Base-by-base conservation (phyloP, 116 monocot genomes). In the Cymodocea nodosa region DNA sequence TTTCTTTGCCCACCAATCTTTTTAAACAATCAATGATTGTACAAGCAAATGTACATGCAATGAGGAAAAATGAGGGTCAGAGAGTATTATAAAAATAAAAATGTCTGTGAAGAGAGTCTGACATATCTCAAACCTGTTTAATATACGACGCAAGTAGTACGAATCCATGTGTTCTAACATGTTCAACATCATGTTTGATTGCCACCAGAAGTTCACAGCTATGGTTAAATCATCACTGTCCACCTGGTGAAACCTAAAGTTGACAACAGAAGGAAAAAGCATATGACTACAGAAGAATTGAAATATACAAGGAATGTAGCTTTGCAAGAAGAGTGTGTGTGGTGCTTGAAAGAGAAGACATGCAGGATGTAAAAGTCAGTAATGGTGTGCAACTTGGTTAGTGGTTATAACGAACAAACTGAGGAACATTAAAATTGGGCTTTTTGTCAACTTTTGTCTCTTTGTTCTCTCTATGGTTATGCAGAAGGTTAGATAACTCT, bases 151-250 rank as follows among this genome's bases (percentile, higher is more conserved):
- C 44, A 97, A 70, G 78, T 85, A 97, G 62, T 97, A 97, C 17
- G 88, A 85, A 87, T 97, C 95, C 95, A 97, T 97, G 63, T 97
- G 91, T 60, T 83, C 83, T 56, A 82, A 71, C 85, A 97, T 85
- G 72, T 75, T 74, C 23, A 70, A 74, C 79, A 87, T 91, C 44
- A 87, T 72, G 34, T 75, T 52, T 74, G 95, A 97, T 60, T 80
- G 77, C 95, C 95, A 97, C 95, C 95, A 97, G 74, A 91, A 85
- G 58, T 97, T 97, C 49, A 97, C 83, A 10, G 90, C 95, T 51
- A 97, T 78, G 4, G 91, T 97, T 70, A 97, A 54, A 78, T 97
- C 82, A 68, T 81, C 77, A 82, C 95, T 97, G 69, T 90, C 91
- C 34, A 97, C 95, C 83, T 97, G 95, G 68, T 97, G 95, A 78